Percentiles rank a stretch among this genome's conserved stretches.
These are phyloP conservation scores for Penicillium sp. DNA, from an alignment of 2,329 filamentous ascomycete genomes.

Conservation along the genomic window DNA sequence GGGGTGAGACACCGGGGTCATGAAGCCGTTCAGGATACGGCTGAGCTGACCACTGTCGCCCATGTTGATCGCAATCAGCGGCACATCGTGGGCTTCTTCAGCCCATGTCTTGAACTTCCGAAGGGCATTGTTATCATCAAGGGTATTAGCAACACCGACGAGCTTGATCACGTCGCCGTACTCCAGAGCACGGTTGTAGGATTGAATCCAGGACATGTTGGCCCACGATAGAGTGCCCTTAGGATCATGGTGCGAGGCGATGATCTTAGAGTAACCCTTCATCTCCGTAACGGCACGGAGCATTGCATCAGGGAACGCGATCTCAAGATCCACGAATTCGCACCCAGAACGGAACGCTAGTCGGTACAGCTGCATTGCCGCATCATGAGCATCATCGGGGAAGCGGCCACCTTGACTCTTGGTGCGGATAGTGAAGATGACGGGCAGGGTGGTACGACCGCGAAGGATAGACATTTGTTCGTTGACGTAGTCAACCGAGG, in stretches of 20 bases:
- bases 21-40: slow-evolving; percentile 83
- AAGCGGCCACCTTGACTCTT: slow-evolving; percentile 83
- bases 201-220: slow-evolving; percentile 86
- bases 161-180: slow-evolving; percentile 94
- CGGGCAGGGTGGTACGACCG: slow-evolving; percentile 67
- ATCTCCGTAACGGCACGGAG: slow-evolving; percentile 66
- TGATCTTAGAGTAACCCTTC: slow-evolving; percentile 75
- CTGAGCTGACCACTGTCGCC: slow-evolving; percentile 81
- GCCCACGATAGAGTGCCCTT: slow-evolving; percentile 76
- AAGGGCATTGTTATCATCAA: slow-evolving; percentile 85
- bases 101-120: slow-evolving; percentile 78
- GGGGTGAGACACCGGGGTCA: slow-evolving; percentile 92
- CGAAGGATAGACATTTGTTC: slow-evolving; percentile 79
- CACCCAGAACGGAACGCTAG: slow-evolving; percentile 78
- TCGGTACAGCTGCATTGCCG: slow-evolving; percentile 71
- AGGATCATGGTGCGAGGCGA: slow-evolving; percentile 94
- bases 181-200: slow-evolving; percentile 85
- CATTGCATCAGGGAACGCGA: slow-evolving; percentile 76
- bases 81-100: slow-evolving; percentile 68
- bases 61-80: slow-evolving; percentile 96
- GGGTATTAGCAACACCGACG: slow-evolving; percentile 70
- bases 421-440: slow-evolving; percentile 91
- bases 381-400: slow-evolving; percentile 70
- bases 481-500: slow-evolving; percentile 71
- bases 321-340: slow-evolving; percentile 91